These are phyloP conservation scores for Cercophora samala DNA, from an alignment of 495 filamentous ascomycete species.

Conservation along the genomic window DNA sequence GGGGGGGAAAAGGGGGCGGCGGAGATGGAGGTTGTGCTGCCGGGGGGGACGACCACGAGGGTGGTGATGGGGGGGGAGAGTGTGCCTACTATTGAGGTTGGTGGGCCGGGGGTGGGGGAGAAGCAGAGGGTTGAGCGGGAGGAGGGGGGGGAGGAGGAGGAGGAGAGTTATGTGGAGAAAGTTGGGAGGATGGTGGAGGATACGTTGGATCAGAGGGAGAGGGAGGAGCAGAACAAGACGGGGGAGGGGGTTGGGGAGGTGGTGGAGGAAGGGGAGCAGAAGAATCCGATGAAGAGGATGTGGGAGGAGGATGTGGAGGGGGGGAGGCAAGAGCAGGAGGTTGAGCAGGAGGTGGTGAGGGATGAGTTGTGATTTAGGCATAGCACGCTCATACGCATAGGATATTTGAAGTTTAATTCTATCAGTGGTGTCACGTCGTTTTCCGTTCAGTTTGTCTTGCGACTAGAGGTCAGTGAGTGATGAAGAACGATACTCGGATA, in stretches of 20 bases:
- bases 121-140: slow-evolving; percentile 41
- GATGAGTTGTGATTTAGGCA: slow-evolving; percentile 39
- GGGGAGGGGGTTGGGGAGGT: slow-evolving; percentile 18
- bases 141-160: slow-evolving; percentile 15
- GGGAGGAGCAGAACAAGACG: slow-evolving; percentile 27
- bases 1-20: slow-evolving; percentile 22
- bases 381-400: not conserved
- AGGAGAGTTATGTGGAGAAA: slow-evolving; percentile 40
- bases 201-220: slow-evolving; percentile 22
- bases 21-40: slow-evolving; percentile 35
- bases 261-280: slow-evolving; percentile 35
- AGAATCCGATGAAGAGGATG: slow-evolving; percentile 71
- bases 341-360: slow-evolving; percentile 24
- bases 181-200: slow-evolving; percentile 52
- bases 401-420: too few relatives aligned
- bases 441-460: too few relatives aligned
- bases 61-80: slow-evolving; percentile 46
- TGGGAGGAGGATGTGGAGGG: slow-evolving; percentile 51
- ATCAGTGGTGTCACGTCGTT: too few relatives aligned
- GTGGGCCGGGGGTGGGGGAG: slow-evolving; percentile 15
- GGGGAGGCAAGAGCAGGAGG: slow-evolving; percentile 4
- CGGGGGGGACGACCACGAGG: slow-evolving; percentile 26
- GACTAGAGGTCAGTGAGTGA: too few relatives aligned
- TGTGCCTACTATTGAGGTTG: slow-evolving; percentile 42
- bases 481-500: too few relatives aligned